Percentiles rank a stretch among this genome's conserved stretches.
phyloP scores from a whole-genome alignment of 83 land plant genomes.

The Picea abies region DNA sequence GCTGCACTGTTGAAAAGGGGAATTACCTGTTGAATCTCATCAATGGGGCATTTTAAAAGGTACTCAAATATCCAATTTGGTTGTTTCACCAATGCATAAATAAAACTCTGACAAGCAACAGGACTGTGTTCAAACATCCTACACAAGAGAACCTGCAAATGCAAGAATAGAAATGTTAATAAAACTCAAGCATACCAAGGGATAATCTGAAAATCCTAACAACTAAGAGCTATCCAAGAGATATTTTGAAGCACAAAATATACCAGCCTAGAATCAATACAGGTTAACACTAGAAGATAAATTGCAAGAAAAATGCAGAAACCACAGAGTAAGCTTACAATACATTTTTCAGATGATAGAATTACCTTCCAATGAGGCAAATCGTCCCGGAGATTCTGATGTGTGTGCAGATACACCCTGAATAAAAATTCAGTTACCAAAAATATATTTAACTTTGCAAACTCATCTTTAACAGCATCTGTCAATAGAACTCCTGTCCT shows the following conservation, averaged over 20 bases:
- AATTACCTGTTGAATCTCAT: slow-evolving; percentile 36
- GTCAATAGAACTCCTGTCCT: not conserved
- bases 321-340: too few species aligned
- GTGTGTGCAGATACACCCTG: slow-evolving; percentile 31
- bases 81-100: slow-evolving; percentile 27
- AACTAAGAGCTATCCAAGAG: not conserved
- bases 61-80: slow-evolving; percentile 40
- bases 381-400: slow-evolving; percentile 35
- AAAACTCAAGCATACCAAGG: not conserved
- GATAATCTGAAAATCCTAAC: not conserved
- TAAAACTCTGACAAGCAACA: slow-evolving; percentile 22
- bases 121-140: slow-evolving; percentile 28
- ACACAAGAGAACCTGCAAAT: slow-evolving; percentile 20
- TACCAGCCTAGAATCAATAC: not conserved
- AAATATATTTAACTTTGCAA: slow-evolving; percentile 25
- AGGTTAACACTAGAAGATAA: not conserved
- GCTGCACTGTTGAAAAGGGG: not conserved
- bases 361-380: slow-evolving; percentile 37
- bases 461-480: slow-evolving; percentile 16
- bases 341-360: too few species aligned
- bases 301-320: not conserved
- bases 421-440: slow-evolving; percentile 28
- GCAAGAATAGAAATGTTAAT: slow-evolving; percentile 7
- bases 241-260: not conserved
- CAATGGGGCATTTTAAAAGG: slow-evolving; percentile 34